A percentile compares a stretch with the other conserved stretches of the same genome.
phyloP scores from a whole-genome alignment of 208 protist species.

The Crithidia bombi region DNA sequence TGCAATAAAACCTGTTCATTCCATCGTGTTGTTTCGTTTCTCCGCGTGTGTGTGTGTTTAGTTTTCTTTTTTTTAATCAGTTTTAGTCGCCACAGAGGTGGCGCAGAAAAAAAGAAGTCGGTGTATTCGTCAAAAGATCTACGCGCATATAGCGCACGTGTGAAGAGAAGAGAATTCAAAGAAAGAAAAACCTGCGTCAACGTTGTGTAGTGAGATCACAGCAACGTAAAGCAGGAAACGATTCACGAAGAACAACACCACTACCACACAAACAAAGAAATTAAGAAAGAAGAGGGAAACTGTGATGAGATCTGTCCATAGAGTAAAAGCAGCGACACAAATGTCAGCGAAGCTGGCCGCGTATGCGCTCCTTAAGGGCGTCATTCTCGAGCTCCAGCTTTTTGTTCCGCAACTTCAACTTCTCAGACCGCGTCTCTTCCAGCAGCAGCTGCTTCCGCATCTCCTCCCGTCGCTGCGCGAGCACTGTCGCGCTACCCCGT shows the following conservation, averaged over 20 bases:
- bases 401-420: slow-evolving; percentile 67
- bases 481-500: slow-evolving; percentile 40
- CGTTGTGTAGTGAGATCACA: not conserved
- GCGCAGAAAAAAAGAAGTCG: too few relatives aligned
- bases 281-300: slow-evolving; percentile 14
- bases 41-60: too few relatives aligned
- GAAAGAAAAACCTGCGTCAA: not conserved
- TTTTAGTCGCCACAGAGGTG: too few relatives aligned
- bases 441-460: slow-evolving; percentile 77
- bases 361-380: slow-evolving; percentile 37
- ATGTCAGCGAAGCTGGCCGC: slow-evolving; percentile 17
- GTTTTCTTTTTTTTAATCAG: too few relatives aligned
- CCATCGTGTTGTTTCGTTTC: too few relatives aligned
- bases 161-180: not conserved
- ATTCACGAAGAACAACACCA: too few relatives aligned
- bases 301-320: too few relatives aligned
- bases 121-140: too few relatives aligned
- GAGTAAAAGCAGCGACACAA: not conserved
- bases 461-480: slow-evolving; percentile 76
- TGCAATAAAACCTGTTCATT: too few relatives aligned
- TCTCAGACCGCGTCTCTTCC: slow-evolving; percentile 75
- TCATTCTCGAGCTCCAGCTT: slow-evolving; percentile 77
- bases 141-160: too few relatives aligned
- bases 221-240: not conserved
- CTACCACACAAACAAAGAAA: not conserved